Percentiles rank a stretch among this genome's conserved stretches.
Evolutionary conservation across 257 asterid genomes (phyloP).

Genomic region (Solanum clarkiae): DNA sequence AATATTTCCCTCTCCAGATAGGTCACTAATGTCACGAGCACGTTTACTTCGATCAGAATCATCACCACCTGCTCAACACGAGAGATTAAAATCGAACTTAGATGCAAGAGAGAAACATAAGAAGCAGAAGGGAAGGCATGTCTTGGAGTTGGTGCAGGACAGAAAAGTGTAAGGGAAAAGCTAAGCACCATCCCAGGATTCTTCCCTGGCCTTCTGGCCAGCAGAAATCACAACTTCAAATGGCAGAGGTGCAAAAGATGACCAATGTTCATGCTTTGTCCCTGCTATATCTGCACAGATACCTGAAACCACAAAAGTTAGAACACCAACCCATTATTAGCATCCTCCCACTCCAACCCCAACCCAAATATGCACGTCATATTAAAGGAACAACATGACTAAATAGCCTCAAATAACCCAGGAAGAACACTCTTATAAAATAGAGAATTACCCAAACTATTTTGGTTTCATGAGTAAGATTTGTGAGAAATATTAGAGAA

Average conservation of each 20-base stretch:
- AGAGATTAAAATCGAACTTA: conserved; percentile 11
- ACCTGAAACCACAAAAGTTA: conserved; percentile 34
- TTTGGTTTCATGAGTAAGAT: neutral
- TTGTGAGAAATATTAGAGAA: too few relatives aligned
- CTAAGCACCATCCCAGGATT: conserved; percentile 68
- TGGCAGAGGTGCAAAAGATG: conserved; percentile 97
- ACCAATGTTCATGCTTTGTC: conserved; percentile 83
- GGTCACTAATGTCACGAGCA: conserved; percentile 69
- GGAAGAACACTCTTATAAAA: neutral
- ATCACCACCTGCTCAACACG: conserved; percentile 32
- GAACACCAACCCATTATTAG: neutral
- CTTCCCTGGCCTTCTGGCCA: conserved; percentile 93
- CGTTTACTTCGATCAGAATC: conserved; percentile 31
- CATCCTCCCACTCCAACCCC: neutral
- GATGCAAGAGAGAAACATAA: neutral
- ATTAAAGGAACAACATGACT: neutral
- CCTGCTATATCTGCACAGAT: conserved; percentile 82
- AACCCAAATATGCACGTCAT: neutral
- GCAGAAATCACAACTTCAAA: conserved; percentile 93
- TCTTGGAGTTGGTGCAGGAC: neutral
- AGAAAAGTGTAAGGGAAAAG: conserved; percentile 7
- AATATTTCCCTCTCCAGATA: conserved; percentile 96
- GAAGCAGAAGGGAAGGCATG: neutral
- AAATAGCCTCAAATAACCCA: neutral
- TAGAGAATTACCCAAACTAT: too few relatives aligned